Evolutionary conservation across 345 rosid genomes (phyloP).

Genomic region (Luvunga scandens): DNA sequence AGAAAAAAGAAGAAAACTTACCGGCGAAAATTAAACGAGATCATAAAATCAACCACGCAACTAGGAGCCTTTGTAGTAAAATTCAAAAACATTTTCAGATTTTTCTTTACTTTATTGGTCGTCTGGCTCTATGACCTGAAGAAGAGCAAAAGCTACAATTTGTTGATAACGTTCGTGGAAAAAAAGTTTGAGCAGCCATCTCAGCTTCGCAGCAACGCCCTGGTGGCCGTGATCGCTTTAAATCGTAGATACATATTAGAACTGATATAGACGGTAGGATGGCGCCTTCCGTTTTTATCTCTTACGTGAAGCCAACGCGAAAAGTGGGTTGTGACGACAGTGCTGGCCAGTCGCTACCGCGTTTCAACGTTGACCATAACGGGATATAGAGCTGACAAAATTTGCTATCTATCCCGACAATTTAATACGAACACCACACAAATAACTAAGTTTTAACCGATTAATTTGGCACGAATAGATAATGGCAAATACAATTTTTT

Average conservation of each 20-base stretch:
- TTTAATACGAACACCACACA: too few species aligned
- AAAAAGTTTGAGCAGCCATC: neutral
- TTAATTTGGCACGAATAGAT: too few species aligned
- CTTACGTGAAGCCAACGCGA: neutral
- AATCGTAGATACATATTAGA: neutral
- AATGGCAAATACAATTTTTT: too few species aligned
- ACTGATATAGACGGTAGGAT: neutral
- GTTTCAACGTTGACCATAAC: too few species aligned
- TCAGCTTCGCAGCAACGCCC: neutral
- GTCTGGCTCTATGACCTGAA: neutral
- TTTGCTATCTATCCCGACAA: fast-evolving
- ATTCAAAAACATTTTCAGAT: neutral
- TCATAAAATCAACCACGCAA: neutral
- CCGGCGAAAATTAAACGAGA: neutral
- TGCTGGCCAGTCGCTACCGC: neutral
- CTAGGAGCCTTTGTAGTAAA: neutral
- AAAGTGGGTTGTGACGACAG: neutral
- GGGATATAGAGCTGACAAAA: too few species aligned
- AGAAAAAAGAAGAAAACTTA: neutral
- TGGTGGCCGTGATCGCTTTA: neutral
- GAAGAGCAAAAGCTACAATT: neutral
- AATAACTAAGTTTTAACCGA: too few species aligned
- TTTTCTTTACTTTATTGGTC: neutral
- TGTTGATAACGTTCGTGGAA: neutral
- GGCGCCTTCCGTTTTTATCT: neutral